Conservation (phyloP, 1,139 yeast genomes). For the Taphrina betulina region DNA sequence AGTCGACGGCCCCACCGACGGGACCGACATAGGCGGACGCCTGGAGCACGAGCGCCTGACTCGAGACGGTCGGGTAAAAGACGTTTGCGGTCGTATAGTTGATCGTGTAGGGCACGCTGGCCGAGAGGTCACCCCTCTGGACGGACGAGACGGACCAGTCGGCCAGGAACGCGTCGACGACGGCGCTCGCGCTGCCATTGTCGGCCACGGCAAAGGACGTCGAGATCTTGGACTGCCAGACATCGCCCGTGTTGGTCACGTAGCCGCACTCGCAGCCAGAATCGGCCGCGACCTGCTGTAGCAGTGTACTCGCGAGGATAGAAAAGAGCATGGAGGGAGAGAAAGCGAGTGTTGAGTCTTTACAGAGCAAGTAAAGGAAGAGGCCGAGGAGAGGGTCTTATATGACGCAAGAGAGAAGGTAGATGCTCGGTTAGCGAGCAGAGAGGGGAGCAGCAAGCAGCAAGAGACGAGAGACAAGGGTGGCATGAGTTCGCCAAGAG, state of each 20-base stretch:
- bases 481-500: too few species aligned
- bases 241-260: conserved; percentile 9
- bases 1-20: conserved; percentile 12
- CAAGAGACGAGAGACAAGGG: too few species aligned
- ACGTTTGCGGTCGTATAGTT: conserved; percentile 14
- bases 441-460: too few species aligned
- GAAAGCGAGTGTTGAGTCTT: too few species aligned
- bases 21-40: conserved; percentile 15
- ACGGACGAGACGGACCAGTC: conserved; percentile 2
- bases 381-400: too few species aligned
- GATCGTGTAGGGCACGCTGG: conserved; percentile 8
- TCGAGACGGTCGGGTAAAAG: neutral
- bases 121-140: conserved; percentile 1
- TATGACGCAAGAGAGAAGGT: too few species aligned
- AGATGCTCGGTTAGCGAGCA: too few species aligned
- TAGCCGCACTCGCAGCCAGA: conserved; percentile 20
- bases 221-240: conserved; percentile 12
- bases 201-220: conserved; percentile 6
- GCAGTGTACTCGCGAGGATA: too few species aligned
- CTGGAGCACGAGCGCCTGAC: neutral
- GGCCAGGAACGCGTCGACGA: neutral
- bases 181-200: neutral
- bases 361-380: too few species aligned
- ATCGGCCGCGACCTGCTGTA: too few species aligned
- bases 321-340: too few species aligned